Base-by-base conservation (phyloP, 441 rosid species). In the Euphorbia schlechtendalii region DNA sequence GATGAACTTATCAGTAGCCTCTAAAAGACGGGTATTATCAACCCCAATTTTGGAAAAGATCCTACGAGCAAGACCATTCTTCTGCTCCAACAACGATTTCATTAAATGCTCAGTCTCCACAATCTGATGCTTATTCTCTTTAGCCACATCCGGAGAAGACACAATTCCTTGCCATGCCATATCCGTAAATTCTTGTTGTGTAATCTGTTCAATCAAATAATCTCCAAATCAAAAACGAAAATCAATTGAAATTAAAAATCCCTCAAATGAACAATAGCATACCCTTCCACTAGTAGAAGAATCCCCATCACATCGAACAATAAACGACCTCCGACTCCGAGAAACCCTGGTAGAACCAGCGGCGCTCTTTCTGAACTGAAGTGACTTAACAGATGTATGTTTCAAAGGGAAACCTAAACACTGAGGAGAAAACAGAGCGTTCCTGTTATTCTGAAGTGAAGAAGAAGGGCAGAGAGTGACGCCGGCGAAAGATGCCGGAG, bases 131-230 rank as follows among this genome's bases (percentile, higher is more conserved):
- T 92, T 95, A 60, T 92, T 86, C 76, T 86, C 97, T 30, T 86
- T 95, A 0, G 99, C 99, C 36, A 95, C 93, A 56, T 95, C 98
- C 4, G 96, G 97, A 0, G 93, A 95, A 4, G 92, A 89, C 64
- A 92, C 96, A 74, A 95, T 85, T 17, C 87, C 95, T 82, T 95
- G 97, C 98, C 98, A 95, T 22, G 98, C 99, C 98, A 95, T 88
- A 30, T 92, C 99, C 11, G 99, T 95, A 52, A 89, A 95, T 34
- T 95, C 98, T 74, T 92, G 95, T 64, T 92, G 99, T 5, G 95
- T 82, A 56, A 95, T 87, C 99, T 95, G 82, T 58, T 46, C n/a
- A 25, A 41, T 41, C 49, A 20, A 71, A 18, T 22, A 48, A 9
- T 45, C 25, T 41, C 41, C 59, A 12, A 53, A 52, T 15, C 54